phyloP scores from a whole-genome alignment of 2,329 filamentous ascomycete species.

The Fusarium avenaceum region DNA sequence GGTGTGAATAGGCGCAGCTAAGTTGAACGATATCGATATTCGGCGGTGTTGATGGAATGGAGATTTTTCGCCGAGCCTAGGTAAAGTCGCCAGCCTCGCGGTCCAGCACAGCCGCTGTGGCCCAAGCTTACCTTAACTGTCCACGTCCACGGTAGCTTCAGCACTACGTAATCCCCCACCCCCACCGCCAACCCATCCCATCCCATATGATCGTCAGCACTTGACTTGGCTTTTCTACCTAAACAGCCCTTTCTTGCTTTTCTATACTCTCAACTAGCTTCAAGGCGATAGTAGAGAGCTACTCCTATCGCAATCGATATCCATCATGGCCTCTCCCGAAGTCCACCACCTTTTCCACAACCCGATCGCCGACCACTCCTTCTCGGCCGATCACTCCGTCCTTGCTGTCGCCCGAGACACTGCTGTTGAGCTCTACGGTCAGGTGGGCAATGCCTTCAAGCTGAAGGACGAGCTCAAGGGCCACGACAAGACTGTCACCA shows the following conservation, averaged over 20 bases:
- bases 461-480: slow-evolving; percentile 94
- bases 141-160: slow-evolving; percentile 35
- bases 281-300: slow-evolving; percentile 94
- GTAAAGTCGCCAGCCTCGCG: slow-evolving; percentile 43
- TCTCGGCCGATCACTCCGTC: slow-evolving; percentile 90
- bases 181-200: slow-evolving; percentile 41
- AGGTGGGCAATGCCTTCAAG: slow-evolving; percentile 79
- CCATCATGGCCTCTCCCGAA: slow-evolving; percentile 84
- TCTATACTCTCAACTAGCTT: slow-evolving; percentile 32
- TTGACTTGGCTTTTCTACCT: slow-evolving; percentile 5
- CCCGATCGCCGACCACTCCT: slow-evolving; percentile 97
- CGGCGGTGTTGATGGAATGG: slow-evolving; percentile 44
- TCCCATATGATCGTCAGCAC: slow-evolving; percentile 41
- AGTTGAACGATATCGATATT: slow-evolving; percentile 24
- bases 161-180: slow-evolving; percentile 49
- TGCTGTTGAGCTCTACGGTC: slow-evolving; percentile 87
- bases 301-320: slow-evolving; percentile 60
- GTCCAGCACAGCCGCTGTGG: slow-evolving; percentile 37
- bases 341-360: slow-evolving; percentile 97
- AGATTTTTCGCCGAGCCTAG: slow-evolving; percentile 47
- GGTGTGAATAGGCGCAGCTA: slow-evolving; percentile 23
- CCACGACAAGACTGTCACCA: slow-evolving; percentile 96
- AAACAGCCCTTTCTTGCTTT: slow-evolving; percentile 32
- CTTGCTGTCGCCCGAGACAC: slow-evolving; percentile 93
- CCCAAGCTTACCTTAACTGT: slow-evolving; percentile 44